Evolutionary conservation across 1,139 yeast species (phyloP).

Genomic region (Debaryomycetaceae sp.): DNA sequence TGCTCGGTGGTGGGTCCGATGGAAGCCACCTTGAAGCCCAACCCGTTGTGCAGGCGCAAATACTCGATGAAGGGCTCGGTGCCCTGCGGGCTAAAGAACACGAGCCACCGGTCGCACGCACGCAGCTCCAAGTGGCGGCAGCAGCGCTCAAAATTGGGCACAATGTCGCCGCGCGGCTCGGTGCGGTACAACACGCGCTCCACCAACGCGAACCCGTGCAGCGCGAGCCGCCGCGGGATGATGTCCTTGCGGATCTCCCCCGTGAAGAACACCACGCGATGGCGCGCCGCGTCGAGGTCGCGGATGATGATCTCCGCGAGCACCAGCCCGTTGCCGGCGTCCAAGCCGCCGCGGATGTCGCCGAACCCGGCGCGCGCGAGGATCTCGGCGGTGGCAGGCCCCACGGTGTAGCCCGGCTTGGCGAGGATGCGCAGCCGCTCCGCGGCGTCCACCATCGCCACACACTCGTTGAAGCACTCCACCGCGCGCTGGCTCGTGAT

Average conservation of each 20-base stretch:
- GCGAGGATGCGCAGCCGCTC: constrained; percentile 24
- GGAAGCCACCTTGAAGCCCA: constrained; percentile 55
- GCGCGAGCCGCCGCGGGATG: constrained; percentile 58
- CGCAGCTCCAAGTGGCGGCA: constrained; percentile 11
- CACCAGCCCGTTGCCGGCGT: constrained; percentile 78
- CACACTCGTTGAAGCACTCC: constrained; percentile 59
- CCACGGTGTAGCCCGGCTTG: constrained; percentile 78
- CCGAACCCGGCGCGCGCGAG: constrained; percentile 59
- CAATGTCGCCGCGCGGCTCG: constrained; percentile 42
- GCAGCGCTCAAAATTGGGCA: constrained; percentile 29
- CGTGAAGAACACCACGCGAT: constrained; percentile 65
- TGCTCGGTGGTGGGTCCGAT: constrained; percentile 92
- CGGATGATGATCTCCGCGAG: constrained; percentile 61
- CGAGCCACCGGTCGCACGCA: constrained; percentile 77
- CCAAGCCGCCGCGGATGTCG: constrained; percentile 64
- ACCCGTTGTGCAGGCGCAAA: constrained; percentile 21
- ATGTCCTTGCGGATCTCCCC: constrained; percentile 84
- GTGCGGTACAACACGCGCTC: constrained; percentile 76
- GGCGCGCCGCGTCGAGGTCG: constrained; percentile 23
- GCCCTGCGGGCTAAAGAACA: constrained; percentile 91
- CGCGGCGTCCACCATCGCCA: constrained; percentile 19
- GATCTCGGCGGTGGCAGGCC: constrained; percentile 80
- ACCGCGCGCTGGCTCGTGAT: constrained; percentile 94
- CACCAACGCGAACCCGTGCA: constrained; percentile 41
- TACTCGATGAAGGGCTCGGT: constrained; percentile 56